phyloP scores from a whole-genome alignment of 2,329 filamentous ascomycete genomes.

The Cladosporium sp. region DNA sequence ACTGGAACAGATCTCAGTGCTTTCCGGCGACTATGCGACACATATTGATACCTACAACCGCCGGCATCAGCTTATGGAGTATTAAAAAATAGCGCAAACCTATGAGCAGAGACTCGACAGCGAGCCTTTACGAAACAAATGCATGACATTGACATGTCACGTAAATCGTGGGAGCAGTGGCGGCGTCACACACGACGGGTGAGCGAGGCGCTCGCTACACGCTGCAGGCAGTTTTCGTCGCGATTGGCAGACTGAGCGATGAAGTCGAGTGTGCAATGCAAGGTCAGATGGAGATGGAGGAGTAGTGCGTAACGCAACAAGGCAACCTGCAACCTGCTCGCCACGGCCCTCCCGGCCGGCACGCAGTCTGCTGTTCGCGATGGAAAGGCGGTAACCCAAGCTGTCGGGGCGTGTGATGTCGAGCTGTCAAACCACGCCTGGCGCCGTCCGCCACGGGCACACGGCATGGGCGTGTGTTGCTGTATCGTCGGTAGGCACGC shows the following conservation, averaged over 20 bases:
- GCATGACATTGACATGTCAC: conserved; percentile 19
- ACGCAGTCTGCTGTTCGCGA: conserved; percentile 6
- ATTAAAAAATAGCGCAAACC: neutral
- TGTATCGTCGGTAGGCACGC: conserved; percentile 5
- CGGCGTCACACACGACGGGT: conserved; percentile 1
- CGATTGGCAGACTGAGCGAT: neutral
- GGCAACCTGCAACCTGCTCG: neutral
- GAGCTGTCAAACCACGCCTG: conserved; percentile 17
- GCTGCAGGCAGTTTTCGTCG: neutral
- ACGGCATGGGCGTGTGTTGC: conserved; percentile 12
- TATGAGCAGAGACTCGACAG: neutral
- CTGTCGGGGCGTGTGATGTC: neutral
- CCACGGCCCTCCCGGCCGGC: conserved; percentile 2
- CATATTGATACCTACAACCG: neutral
- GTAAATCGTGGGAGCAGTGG: neutral
- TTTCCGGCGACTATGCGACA: neutral
- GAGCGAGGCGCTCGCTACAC: neutral
- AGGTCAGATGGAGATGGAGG: conserved; percentile 5
- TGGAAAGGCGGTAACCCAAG: conserved; percentile 12
- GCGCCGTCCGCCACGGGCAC: conserved; percentile 6
- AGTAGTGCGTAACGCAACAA: conserved; percentile 1
- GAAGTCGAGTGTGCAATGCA: neutral
- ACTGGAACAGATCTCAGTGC: neutral
- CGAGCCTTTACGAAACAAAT: conserved; percentile 1
- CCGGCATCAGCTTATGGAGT: neutral